A percentile compares a stretch with the other conserved stretches of the same genome.
phyloP scores from a whole-genome alignment of 305 asterid genomes.

The Fraxinus ornus region DNA sequence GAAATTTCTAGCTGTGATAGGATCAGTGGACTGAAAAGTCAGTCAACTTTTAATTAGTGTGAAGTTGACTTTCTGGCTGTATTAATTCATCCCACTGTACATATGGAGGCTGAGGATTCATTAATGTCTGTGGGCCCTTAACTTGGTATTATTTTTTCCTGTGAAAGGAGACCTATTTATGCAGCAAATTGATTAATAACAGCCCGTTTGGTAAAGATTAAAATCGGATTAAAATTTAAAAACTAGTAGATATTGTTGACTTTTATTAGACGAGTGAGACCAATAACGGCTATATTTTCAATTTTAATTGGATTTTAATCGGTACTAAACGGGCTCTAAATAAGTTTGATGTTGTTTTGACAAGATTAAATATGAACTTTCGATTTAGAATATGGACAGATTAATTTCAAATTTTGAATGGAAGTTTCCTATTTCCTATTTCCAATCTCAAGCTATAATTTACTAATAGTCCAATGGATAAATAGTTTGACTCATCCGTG shows the following conservation, averaged over 20 bases:
- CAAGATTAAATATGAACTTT: background rate
- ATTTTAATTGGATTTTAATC: no score
- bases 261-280: no score
- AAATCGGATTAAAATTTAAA: no score
- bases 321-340: background rate
- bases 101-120: constrained; percentile 38
- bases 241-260: no score
- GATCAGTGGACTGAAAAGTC: constrained; percentile 42
- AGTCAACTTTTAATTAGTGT: constrained; percentile 33
- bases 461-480: background rate
- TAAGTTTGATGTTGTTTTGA: background rate
- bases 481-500: background rate
- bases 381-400: background rate
- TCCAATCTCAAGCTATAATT: background rate
- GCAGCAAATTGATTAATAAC: background rate
- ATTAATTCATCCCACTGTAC: constrained; percentile 51
- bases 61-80: constrained; percentile 36
- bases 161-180: background rate
- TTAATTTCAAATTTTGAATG: background rate
- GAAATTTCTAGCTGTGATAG: constrained; percentile 3
- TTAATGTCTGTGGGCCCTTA: background rate
- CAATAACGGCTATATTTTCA: no score
- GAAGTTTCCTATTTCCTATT: background rate
- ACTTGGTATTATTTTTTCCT: background rate
- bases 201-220: no score